Conservation (phyloP, 2,329 filamentous ascomycete genomes). For the Colletotrichum gloeosporioides region DNA sequence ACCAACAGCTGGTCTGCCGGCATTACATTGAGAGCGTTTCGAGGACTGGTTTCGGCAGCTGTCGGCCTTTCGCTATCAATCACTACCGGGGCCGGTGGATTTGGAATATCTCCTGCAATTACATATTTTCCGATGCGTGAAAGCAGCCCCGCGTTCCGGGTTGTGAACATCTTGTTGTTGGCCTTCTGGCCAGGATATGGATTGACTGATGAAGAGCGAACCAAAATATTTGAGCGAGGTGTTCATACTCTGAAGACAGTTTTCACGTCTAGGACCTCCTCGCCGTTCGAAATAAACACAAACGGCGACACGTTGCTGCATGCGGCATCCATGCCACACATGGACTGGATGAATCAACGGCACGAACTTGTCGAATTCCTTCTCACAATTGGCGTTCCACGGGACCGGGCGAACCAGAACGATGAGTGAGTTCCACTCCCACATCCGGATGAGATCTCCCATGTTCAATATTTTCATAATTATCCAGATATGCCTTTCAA, state of each 20-base stretch:
- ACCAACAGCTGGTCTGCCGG: not conserved
- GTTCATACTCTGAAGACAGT: not conserved
- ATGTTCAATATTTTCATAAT: not conserved
- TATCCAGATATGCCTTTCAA: not conserved
- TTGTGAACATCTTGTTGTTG: rapidly evolving
- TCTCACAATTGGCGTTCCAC: not conserved
- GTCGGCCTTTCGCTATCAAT: not conserved
- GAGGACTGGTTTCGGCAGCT: not conserved
- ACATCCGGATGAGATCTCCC: rapidly evolving
- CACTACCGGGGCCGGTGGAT: not conserved
- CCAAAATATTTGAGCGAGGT: not conserved
- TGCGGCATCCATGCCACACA: not conserved
- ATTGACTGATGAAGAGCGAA: rapidly evolving
- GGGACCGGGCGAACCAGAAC: not conserved
- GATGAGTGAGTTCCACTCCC: rapidly evolving
- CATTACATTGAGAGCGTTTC: not conserved
- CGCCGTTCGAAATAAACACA: rapidly evolving
- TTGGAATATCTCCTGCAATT: not conserved
- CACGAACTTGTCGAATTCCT: not conserved
- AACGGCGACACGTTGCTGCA: not conserved
- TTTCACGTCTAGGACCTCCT: not conserved
- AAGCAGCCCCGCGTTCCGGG: not conserved
- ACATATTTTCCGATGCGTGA: not conserved
- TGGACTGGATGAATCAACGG: too few relatives aligned
- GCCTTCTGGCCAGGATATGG: not conserved